Evolutionary conservation across 2,329 filamentous ascomycete species (phyloP).

Genomic region (Fonsecaea multimorphosa): DNA sequence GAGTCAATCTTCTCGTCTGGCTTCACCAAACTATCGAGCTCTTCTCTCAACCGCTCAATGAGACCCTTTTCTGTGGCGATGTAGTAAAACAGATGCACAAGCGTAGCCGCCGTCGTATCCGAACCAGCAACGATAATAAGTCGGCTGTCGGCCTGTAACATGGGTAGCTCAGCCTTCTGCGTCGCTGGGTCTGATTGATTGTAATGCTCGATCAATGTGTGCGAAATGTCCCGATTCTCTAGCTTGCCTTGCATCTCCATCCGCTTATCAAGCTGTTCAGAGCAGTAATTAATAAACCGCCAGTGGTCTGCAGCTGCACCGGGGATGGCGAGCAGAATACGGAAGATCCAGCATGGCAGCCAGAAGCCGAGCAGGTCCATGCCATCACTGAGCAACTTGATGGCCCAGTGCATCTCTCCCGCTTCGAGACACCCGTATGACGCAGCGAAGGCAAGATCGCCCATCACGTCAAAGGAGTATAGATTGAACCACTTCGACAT

Average conservation of each 20-base stretch:
- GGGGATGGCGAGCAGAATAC: constrained; percentile 42
- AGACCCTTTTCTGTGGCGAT: constrained; percentile 40
- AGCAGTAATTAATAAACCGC: constrained; percentile 47
- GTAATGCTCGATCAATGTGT: constrained; percentile 40
- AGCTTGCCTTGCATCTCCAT: constrained; percentile 40
- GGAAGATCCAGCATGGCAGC: constrained; percentile 38
- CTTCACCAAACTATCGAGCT: constrained; percentile 40
- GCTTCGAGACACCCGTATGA: constrained; percentile 44
- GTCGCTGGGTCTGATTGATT: constrained; percentile 29
- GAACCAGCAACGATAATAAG: constrained; percentile 44
- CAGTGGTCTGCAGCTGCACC: constrained; percentile 43
- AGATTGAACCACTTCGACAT: constrained; percentile 48
- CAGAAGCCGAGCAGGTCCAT: constrained; percentile 36
- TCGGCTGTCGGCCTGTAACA: constrained; percentile 42
- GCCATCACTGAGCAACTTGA: constrained; percentile 46
- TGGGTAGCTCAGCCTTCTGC: constrained; percentile 36
- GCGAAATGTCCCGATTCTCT: constrained; percentile 40
- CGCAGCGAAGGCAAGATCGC: constrained; percentile 45
- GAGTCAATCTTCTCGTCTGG: constrained; percentile 16
- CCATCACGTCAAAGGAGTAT: constrained; percentile 47
- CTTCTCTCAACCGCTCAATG: constrained; percentile 43
- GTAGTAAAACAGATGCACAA: constrained; percentile 52
- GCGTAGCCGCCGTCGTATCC: constrained; percentile 52
- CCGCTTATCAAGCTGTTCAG: constrained; percentile 43
- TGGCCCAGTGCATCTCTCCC: constrained; percentile 43